Evolutionary conservation across 148 eudicot species (phyloP), one percentile per base, ranked within the genome.

Genomic region (Persicaria tinctoria): DNA sequence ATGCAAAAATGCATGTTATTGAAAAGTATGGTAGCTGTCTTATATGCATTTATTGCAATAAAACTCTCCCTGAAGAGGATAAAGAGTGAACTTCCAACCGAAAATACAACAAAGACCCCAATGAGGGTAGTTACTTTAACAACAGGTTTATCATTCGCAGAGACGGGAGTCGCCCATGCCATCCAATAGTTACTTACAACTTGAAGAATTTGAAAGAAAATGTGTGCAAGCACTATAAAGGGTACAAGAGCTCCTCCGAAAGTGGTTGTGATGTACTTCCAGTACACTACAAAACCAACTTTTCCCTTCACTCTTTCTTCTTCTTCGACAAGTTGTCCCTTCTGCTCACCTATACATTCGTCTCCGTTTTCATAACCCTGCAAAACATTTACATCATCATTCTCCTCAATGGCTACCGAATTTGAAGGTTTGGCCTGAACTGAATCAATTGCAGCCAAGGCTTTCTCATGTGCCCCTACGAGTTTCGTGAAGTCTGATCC

Each of bases 131-230:
- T 84, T 71, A 74, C 75, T 6, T 46, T 73, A 20, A 90, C 92
- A 47, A 70, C 68, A 48, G 90, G 80, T 69, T 70, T 63, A 44
- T 45, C 78, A 74, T 83, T 86, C 76, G 82, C 18, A 0, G 91
- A 86, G 9, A 82, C 83, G 64, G 94, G 91, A 53, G 87, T 83
- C 23, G 92, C 95, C 95, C 92, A 88, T 56, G 95, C 86, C 87
- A 90, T 85, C 95, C 95, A 90, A 68, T 90, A 90, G 78, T 86
- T 88, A 84, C 95, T 85, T 38, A 78, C 81, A 44, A 90, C 84
- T 73, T 90, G 92, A 75, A 88, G 85, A 72, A 71, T 12, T 73
- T 88, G 86, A 70, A 88, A 90, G 32, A 85, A 51, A 74, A 88
- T 54, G 49, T 90, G 90, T 53, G 81, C 76, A 7, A 86, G 69